Conservation (phyloP, 2,329 filamentous ascomycete genomes). For the Sporothrix mexicana region DNA sequence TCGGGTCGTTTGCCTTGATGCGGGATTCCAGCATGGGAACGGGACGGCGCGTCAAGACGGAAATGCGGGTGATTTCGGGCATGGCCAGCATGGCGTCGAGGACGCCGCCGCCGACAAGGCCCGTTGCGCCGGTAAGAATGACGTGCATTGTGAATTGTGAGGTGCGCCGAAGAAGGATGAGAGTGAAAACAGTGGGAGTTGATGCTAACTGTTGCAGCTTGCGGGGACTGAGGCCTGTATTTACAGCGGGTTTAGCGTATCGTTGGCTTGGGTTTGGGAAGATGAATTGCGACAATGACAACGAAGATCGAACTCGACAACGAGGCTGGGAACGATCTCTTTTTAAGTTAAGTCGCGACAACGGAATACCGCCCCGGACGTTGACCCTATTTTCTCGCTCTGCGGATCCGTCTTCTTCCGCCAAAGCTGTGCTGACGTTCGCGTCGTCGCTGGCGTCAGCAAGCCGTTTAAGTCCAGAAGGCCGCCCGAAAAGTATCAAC, state of each 20-base stretch:
- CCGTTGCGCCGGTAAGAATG: conserved; percentile 72
- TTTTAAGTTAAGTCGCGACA: not conserved
- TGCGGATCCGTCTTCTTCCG: not conserved
- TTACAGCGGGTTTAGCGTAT: not conserved
- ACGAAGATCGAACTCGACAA: not conserved
- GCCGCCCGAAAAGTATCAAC: not conserved
- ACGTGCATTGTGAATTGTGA: conserved; percentile 64
- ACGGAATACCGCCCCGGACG: not conserved
- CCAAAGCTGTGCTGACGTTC: not conserved
- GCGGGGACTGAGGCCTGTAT: not conserved
- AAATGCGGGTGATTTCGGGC: conserved; percentile 65
- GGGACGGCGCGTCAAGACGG: conserved; percentile 69
- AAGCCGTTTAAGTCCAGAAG: not conserved
- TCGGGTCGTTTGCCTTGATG: conserved; percentile 55
- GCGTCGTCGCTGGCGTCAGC: conserved; percentile 6
- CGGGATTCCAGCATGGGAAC: conserved; percentile 63
- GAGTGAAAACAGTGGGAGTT: not conserved
- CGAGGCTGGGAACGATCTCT: not conserved
- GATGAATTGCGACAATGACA: not conserved
- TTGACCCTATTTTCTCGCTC: not conserved
- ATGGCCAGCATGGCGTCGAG: conserved; percentile 67
- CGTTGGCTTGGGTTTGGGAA: not conserved
- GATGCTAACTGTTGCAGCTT: not conserved
- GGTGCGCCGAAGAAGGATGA: not conserved
- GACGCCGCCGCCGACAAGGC: conserved; percentile 66